These are phyloP conservation scores for Mrakia blollopis DNA, from an alignment of 768 basidiomycete genomes.

Conservation along the genomic window DNA sequence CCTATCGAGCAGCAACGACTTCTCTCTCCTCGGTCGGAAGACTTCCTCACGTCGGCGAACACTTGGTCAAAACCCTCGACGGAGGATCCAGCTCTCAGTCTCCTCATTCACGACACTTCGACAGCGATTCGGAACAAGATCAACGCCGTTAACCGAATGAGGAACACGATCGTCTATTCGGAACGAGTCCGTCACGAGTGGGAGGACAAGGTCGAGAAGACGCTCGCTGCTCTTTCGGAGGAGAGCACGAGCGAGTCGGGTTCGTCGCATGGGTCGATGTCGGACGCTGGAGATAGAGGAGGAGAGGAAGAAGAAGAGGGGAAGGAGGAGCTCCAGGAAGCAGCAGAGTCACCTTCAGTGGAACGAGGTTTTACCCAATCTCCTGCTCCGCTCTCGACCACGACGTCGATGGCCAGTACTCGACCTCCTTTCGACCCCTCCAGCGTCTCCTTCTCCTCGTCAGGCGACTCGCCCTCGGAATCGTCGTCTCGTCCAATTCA, in stretches of 20 bases:
- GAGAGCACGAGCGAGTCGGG: conserved; percentile 14
- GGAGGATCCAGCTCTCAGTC: conserved; percentile 75
- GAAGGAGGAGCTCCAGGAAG: neutral
- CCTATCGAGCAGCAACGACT: conserved; percentile 89
- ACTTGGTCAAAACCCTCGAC: conserved; percentile 81
- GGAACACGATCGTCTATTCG: conserved; percentile 92
- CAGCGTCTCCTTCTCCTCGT: neutral
- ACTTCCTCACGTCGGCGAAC: conserved; percentile 73
- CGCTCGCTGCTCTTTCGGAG: conserved; percentile 45
- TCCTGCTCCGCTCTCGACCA: neutral
- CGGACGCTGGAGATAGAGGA: neutral
- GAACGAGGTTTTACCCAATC: neutral
- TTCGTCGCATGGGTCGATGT: conserved; percentile 1
- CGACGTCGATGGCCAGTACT: neutral
- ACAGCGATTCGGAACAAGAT: conserved; percentile 87
- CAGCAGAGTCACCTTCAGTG: neutral
- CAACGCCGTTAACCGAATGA: conserved; percentile 89
- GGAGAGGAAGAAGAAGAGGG: neutral
- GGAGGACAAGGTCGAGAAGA: conserved; percentile 78
- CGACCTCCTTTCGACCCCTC: neutral
- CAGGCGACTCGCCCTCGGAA: neutral
- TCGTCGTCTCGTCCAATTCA: neutral
- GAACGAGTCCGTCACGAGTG: conserved; percentile 97
- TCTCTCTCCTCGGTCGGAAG: conserved; percentile 81
- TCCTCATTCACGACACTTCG: conserved; percentile 81